Evolutionary conservation across 495 filamentous ascomycete genomes (phyloP).

Genomic region (Articulospora tetracladia): DNA sequence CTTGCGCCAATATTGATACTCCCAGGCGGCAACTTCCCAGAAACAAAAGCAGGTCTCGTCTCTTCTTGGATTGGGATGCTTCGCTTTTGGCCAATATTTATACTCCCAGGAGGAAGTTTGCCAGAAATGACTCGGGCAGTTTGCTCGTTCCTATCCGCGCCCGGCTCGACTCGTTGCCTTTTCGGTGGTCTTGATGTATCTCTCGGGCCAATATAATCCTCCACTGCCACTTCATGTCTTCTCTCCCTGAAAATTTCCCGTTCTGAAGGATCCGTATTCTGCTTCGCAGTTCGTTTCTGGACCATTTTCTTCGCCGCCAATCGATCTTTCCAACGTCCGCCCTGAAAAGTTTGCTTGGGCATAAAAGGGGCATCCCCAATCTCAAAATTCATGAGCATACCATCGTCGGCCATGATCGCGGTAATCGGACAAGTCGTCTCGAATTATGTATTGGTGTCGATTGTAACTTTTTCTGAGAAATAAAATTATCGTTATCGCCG

Average conservation of each 20-base stretch:
- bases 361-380: conserved; percentile 53
- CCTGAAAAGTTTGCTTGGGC: conserved; percentile 68
- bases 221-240: conserved; percentile 13
- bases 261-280: neutral
- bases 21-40: conserved; percentile 24
- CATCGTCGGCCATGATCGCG: conserved; percentile 81
- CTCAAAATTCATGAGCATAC: conserved; percentile 89
- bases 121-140: conserved; percentile 18
- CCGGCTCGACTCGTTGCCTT: conserved; percentile 22
- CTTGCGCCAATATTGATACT: conserved; percentile 25
- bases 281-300: conserved; percentile 29
- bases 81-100: conserved; percentile 14
- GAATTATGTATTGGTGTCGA: neutral
- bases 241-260: conserved; percentile 19
- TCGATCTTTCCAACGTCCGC: conserved; percentile 88
- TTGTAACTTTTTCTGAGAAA: neutral
- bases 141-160: conserved; percentile 8
- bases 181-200: conserved; percentile 16
- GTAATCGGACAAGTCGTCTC: neutral
- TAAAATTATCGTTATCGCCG: conserved; percentile 13
- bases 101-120: conserved; percentile 20
- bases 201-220: conserved; percentile 23
- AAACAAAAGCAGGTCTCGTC: conserved; percentile 17
- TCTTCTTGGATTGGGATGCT: conserved; percentile 16
- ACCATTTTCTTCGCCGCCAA: conserved; percentile 73